Evolutionary conservation across 2,329 filamentous ascomycete genomes (phyloP).

Genomic region (Fusarium humuli): DNA sequence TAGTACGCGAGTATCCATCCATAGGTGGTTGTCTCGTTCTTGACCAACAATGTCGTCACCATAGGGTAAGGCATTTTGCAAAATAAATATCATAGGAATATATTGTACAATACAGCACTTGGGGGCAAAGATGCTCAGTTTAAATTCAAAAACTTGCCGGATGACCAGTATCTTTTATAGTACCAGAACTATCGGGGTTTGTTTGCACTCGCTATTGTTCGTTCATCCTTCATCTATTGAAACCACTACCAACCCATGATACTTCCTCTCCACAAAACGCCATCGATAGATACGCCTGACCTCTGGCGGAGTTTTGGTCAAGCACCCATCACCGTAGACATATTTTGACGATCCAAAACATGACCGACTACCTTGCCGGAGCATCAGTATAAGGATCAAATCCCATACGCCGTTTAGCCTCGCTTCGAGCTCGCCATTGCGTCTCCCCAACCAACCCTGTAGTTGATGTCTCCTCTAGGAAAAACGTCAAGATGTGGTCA

Average conservation of each 20-base stretch:
- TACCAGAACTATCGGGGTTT: neutral
- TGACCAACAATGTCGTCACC: constrained; percentile 32
- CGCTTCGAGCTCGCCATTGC: constrained; percentile 57
- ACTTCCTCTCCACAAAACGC: neutral
- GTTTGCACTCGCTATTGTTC: neutral
- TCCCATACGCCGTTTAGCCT: constrained; percentile 62
- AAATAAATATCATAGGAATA: neutral
- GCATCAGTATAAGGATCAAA: constrained; percentile 68
- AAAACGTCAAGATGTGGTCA: constrained; percentile 90
- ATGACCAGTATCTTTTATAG: neutral
- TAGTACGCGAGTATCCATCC: neutral
- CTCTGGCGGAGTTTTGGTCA: constrained; percentile 12
- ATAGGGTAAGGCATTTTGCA: constrained; percentile 8
- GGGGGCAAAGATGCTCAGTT: neutral
- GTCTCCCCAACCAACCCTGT: constrained; percentile 62
- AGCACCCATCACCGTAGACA: neutral
- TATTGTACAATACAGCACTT: neutral
- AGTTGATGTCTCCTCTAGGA: constrained; percentile 73
- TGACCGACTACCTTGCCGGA: constrained; percentile 43
- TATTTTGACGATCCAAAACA: neutral
- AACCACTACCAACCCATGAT: neutral
- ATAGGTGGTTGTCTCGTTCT: neutral
- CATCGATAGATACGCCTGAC: neutral
- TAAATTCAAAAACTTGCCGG: neutral
- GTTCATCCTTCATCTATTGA: neutral